Evolutionary conservation across 768 basidiomycete genomes (phyloP).

Genomic region (Lyophyllum semitale): DNA sequence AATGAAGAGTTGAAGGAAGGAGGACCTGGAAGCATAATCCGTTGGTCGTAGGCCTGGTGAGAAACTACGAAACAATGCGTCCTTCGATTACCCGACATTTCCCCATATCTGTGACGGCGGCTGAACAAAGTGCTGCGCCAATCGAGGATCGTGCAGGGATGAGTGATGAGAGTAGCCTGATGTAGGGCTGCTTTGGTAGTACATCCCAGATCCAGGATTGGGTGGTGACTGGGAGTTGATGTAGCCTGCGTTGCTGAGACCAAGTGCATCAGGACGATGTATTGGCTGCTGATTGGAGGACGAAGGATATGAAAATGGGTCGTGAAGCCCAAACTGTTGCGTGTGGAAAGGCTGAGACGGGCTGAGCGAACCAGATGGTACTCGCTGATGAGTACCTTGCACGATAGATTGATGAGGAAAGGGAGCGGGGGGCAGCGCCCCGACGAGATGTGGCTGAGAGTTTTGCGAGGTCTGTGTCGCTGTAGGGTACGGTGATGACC

Average conservation of each 20-base stretch:
- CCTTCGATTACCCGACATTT: slow-evolving; percentile 27
- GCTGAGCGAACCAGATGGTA: slow-evolving; percentile 26
- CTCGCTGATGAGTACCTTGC: slow-evolving; percentile 26
- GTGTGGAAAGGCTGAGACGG: slow-evolving; percentile 22
- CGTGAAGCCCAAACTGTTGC: slow-evolving; percentile 23
- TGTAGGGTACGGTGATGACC: slow-evolving; percentile 33
- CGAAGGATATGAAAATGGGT: slow-evolving; percentile 28
- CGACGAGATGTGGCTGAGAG: slow-evolving; percentile 30
- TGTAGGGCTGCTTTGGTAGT: slow-evolving; percentile 19
- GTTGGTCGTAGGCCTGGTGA: slow-evolving; percentile 3
- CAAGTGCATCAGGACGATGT: slow-evolving; percentile 23
- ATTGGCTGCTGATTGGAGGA: slow-evolving; percentile 22
- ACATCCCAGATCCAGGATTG: slow-evolving; percentile 12
- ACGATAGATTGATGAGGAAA: slow-evolving; percentile 12
- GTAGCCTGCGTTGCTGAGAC: slow-evolving; percentile 15
- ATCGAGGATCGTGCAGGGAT: slow-evolving; percentile 30
- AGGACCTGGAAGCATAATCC: slow-evolving; percentile 1
- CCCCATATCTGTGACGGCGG: slow-evolving; percentile 37
- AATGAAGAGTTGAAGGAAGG: neutral
- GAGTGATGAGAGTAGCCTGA: slow-evolving; percentile 24
- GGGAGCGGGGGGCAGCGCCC: slow-evolving; percentile 15
- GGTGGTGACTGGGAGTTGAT: slow-evolving; percentile 12
- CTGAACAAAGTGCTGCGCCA: slow-evolving; percentile 27
- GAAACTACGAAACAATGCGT: neutral
- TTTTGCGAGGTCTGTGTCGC: slow-evolving; percentile 31